Conservation (phyloP, 345 rosid species). For the Citrus australasica region DNA sequence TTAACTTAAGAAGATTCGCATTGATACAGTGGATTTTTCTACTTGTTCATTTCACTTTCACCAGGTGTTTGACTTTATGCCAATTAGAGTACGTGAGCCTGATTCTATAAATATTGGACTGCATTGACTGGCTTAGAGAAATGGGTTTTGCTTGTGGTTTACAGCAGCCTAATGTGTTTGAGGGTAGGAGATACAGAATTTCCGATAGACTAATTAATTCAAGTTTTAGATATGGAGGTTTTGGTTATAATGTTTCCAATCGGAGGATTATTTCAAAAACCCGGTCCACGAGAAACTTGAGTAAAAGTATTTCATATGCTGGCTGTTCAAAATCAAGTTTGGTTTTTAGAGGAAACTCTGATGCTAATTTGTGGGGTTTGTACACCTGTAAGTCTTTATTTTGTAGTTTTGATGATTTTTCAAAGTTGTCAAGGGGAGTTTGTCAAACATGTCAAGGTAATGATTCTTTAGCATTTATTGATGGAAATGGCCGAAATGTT, state of each 20-base stretch:
- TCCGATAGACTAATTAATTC: constrained; percentile 25
- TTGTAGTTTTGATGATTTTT: constrained; percentile 23
- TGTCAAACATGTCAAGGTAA: constrained; percentile 49
- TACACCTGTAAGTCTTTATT: constrained; percentile 25
- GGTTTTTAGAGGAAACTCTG: constrained; percentile 28
- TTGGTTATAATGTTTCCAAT: constrained; percentile 30
- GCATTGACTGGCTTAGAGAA: constrained; percentile 9
- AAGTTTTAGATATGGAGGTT: constrained; percentile 35
- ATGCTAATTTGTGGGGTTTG: constrained; percentile 21
- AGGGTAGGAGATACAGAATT: constrained; percentile 29
- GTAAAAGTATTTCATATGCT: constrained; percentile 21
- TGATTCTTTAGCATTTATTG: constrained; percentile 57
- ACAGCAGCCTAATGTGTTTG: constrained; percentile 39
- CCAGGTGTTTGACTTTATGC: constrained; percentile 45
- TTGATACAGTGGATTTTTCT: background rate
- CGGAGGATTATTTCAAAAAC: constrained; percentile 23
- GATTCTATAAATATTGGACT: constrained; percentile 2
- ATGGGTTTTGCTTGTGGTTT: constrained; percentile 64
- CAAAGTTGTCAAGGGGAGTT: constrained; percentile 28
- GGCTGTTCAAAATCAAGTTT: constrained; percentile 31
- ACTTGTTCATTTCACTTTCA: constrained; percentile 1
- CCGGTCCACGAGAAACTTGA: constrained; percentile 21
- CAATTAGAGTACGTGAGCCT: constrained; percentile 17
- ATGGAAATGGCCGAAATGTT: constrained; percentile 52
- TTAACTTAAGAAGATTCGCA: background rate